A percentile compares a stretch with the other conserved stretches of the same genome.
phyloP scores from a whole-genome alignment of 768 basidiomycete genomes.

The Dentipellis sp. region DNA sequence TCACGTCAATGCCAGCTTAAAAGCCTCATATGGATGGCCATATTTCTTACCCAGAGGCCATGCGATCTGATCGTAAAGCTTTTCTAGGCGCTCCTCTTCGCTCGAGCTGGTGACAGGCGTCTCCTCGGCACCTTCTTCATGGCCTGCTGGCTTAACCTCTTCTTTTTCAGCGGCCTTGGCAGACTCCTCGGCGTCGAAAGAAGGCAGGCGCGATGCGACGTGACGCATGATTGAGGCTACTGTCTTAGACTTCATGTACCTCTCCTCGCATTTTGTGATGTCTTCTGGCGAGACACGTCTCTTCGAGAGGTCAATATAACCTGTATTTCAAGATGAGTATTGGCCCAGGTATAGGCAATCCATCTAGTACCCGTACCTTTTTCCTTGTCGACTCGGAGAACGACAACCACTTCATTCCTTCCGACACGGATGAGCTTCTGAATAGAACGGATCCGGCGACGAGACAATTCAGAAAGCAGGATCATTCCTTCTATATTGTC shows the following conservation, averaged over 20 bases:
- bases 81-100: conserved; percentile 46
- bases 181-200: conserved; percentile 21
- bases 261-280: conserved; percentile 97
- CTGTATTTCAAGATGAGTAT: conserved; percentile 29
- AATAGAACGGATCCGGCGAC: conserved; percentile 92
- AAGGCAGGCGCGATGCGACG: conserved; percentile 75
- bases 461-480: conserved; percentile 91
- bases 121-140: conserved; percentile 39
- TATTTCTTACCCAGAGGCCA: conserved; percentile 93
- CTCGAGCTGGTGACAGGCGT: conserved; percentile 14
- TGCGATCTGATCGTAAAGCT: conserved; percentile 80
- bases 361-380: conserved; percentile 50
- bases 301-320: conserved; percentile 98
- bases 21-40: conserved; percentile 95
- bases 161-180: conserved; percentile 24
- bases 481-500: conserved; percentile 99
- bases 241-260: conserved; percentile 96
- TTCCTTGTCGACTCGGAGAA: conserved; percentile 96
- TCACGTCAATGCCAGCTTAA: conserved; percentile 92
- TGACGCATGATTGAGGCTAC: conserved; percentile 91
- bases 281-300: conserved; percentile 97
- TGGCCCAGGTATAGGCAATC: neutral
- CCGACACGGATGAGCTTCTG: conserved; percentile 98
- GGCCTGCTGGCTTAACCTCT: conserved; percentile 23
- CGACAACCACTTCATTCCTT: conserved; percentile 97